These are phyloP conservation scores for Fusarium udum DNA, from an alignment of 2,329 filamentous ascomycete genomes.

Conservation along the genomic window DNA sequence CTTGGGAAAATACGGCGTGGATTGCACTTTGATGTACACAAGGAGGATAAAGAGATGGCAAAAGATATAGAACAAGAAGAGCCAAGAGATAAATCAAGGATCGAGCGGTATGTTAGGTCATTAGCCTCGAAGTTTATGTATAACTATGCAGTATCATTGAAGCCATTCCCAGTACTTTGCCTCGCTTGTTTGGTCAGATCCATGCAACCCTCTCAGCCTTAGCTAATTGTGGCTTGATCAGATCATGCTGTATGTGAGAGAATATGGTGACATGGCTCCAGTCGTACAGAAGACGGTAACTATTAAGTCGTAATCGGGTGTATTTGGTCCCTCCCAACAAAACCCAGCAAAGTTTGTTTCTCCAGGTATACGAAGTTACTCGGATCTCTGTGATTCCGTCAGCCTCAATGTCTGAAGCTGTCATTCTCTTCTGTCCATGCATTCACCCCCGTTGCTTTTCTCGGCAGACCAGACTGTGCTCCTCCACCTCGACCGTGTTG, in stretches of 20 bases:
- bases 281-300: not conserved
- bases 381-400: conserved; percentile 13
- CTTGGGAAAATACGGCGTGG: conserved; percentile 27
- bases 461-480: conserved; percentile 2
- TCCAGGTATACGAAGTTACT: not conserved
- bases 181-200: conserved; percentile 6
- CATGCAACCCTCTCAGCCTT: not conserved
- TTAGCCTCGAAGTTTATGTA: conserved; percentile 31
- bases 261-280: conserved; percentile 10
- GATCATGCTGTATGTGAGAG: conserved; percentile 9
- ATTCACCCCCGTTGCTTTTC: not conserved
- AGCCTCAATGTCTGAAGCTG: conserved; percentile 13
- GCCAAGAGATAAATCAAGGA: conserved; percentile 13
- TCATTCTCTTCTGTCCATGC: not conserved
- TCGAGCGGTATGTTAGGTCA: conserved; percentile 7
- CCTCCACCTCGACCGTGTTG: not conserved
- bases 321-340: not conserved
- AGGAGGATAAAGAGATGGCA: conserved; percentile 20
- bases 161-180: not conserved
- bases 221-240: conserved; percentile 1
- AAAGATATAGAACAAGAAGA: conserved; percentile 7
- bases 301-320: not conserved
- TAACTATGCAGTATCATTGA: conserved; percentile 6
- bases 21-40: conserved; percentile 22
- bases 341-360: not conserved